Evolutionary conservation across 2,329 filamentous ascomycete genomes (phyloP), one percentile per base, ranked within the genome.

Genomic region (Emergomyces africanus): DNA sequence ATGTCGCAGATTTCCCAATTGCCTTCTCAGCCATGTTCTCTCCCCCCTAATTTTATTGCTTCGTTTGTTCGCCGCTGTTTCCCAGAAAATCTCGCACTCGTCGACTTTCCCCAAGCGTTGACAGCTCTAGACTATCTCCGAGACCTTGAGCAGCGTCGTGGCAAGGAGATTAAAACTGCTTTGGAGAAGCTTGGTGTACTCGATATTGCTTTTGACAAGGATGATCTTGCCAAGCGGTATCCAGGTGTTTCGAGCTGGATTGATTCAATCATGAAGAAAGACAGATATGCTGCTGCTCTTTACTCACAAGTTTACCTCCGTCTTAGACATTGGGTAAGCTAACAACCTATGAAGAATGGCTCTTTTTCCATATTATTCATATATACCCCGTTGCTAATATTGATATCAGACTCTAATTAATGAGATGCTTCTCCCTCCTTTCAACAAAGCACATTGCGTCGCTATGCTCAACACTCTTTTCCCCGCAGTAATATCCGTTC

Each of bases 391-490:
- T 46, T 57, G 49, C 68, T 70, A 62, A 70, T 61, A 54, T 58
- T 57, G 42, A 35, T 48, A 33, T 28, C 60, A 83, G 81, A 81
- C 83, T 60, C 72, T 87, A 67, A 80, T 86, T 70, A 85, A 86
- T 65, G 83, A 86, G 65, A 77, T 87, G 65, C 79, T 82, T 30
- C 74, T 84, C 35, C 74, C 78, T 37, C 82, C 83, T 0, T 84
- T 83, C 71, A 82, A 83, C 73, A 85, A 84, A 69, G 77, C 80
- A 65, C 86, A 85, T 68, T 85, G 83, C 67, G 77, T 85, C 63
- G 84, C 82, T 57, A 83, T 87, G 79, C 79, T 87, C 56, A 87
- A 87, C 71, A 86, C 83, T 10, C 74, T 87, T 35, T 83, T 85
- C 63, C 84, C 84, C 8, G 83, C 84, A 1, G 75, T 79, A 48